These are phyloP conservation scores for Chenopodium suecicum DNA, from an alignment of 148 eudicot genomes.

Conservation along the genomic window DNA sequence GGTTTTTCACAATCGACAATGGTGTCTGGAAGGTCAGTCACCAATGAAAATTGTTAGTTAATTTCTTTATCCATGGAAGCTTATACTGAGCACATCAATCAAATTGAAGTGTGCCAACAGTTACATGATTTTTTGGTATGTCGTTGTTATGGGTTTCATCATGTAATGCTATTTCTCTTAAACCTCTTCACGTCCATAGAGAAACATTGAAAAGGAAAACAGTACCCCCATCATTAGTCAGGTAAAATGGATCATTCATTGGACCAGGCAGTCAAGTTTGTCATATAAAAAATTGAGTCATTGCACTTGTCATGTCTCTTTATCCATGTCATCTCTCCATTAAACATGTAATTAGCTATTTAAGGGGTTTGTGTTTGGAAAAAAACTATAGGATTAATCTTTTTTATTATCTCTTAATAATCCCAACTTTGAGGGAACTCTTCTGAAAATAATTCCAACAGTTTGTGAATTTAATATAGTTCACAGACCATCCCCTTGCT, in stretches of 20 bases:
- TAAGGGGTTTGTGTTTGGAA: too few species aligned
- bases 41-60: conserved; percentile 1
- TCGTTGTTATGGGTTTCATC: not conserved
- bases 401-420: too few species aligned
- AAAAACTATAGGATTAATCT: too few species aligned
- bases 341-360: too few species aligned
- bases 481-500: too few species aligned
- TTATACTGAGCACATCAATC: conserved; percentile 2
- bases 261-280: not conserved
- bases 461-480: too few species aligned
- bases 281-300: not conserved
- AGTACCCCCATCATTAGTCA: not conserved
- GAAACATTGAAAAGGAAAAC: not conserved
- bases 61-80: conserved; percentile 8
- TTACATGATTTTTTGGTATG: not conserved
- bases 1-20: conserved; percentile 71
- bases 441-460: too few species aligned
- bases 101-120: conserved; percentile 10
- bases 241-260: not conserved
- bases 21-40: conserved; percentile 79
- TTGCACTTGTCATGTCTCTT: too few species aligned
- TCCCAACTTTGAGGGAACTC: too few species aligned
- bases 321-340: too few species aligned
- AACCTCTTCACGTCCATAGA: not conserved
- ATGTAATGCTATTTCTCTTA: not conserved